These are phyloP conservation scores for Ammopiptanthus mongolicus DNA, from an alignment of 306 rosid species.

Conservation along the genomic window DNA sequence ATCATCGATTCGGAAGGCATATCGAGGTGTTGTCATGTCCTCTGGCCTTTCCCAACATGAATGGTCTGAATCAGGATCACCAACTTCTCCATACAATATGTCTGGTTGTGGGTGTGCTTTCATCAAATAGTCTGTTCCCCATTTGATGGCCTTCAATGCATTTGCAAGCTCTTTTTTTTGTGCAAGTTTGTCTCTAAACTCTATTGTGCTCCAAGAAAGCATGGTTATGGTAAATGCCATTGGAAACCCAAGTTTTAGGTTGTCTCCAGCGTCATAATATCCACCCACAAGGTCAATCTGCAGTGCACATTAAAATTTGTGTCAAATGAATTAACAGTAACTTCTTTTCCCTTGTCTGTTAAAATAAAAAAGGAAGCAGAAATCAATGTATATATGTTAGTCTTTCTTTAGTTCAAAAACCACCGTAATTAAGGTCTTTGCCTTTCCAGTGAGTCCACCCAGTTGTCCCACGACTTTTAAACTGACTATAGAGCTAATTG, in stretches of 20 bases:
- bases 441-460: too few species aligned
- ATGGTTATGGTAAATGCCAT: constrained; percentile 61
- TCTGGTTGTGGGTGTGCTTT: constrained; percentile 47
- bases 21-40: constrained; percentile 55
- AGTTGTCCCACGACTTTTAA: too few species aligned
- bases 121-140: constrained; percentile 64
- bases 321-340: too few species aligned
- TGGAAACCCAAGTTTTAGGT: constrained; percentile 57
- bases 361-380: too few species aligned
- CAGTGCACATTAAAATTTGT: too few species aligned
- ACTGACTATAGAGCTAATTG: too few species aligned
- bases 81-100: constrained; percentile 43
- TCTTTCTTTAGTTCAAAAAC: too few species aligned
- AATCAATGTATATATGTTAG: too few species aligned
- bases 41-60: constrained; percentile 66
- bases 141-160: constrained; percentile 43
- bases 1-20: constrained; percentile 23
- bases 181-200: constrained; percentile 26
- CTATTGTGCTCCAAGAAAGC: constrained; percentile 72
- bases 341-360: too few species aligned
- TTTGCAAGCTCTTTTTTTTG: constrained; percentile 26
- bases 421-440: too few species aligned
- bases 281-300: constrained; percentile 59
- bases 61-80: constrained; percentile 53
- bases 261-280: constrained; percentile 77